These are phyloP conservation scores for Podospora comata DNA, from an alignment of 495 filamentous ascomycete genomes.

Conservation along the genomic window DNA sequence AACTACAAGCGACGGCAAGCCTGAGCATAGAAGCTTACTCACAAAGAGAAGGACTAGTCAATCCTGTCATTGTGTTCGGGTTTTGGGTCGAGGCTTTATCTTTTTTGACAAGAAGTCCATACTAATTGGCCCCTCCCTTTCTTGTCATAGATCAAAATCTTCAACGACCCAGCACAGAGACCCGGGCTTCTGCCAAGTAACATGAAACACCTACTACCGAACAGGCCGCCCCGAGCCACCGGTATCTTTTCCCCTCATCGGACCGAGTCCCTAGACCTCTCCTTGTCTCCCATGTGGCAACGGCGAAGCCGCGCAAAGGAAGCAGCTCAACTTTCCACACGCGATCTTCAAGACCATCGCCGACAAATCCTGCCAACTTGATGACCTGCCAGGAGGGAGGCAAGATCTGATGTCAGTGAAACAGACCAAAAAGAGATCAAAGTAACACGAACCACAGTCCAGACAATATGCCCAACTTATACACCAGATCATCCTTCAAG, in stretches of 20 bases:
- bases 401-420: neutral
- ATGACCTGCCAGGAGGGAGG: neutral
- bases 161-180: neutral
- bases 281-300: neutral
- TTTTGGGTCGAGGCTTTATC: neutral
- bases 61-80: no score
- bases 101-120: neutral
- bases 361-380: neutral
- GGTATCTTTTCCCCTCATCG: neutral
- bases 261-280: neutral
- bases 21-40: neutral
- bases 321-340: neutral
- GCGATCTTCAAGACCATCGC: neutral
- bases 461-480: neutral
- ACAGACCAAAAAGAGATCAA: neutral
- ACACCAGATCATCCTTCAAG: neutral
- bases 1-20: neutral
- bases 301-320: neutral
- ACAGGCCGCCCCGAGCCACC: neutral
- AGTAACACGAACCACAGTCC: neutral
- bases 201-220: neutral
- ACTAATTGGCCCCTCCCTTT: neutral
- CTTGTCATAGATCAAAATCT: neutral
- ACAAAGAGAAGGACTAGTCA: neutral
- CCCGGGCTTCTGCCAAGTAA: neutral